phyloP scores from a whole-genome alignment of 495 filamentous ascomycete genomes.

The Friedmanniomyces simplex region DNA sequence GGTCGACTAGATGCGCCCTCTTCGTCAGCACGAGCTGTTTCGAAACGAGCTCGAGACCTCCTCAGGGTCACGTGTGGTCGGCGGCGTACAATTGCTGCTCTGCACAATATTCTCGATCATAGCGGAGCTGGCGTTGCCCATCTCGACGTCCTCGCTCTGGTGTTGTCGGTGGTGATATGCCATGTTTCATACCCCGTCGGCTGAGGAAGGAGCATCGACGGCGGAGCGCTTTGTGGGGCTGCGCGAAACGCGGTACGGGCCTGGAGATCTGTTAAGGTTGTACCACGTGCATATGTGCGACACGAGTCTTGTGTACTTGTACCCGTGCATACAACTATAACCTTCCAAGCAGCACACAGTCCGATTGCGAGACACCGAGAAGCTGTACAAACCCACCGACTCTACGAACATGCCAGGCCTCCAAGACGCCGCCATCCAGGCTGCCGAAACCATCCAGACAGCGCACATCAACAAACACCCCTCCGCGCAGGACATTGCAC shows the following conservation, averaged over 20 bases:
- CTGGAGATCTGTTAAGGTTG: neutral
- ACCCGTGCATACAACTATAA: too few relatives aligned
- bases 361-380: neutral
- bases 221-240: neutral
- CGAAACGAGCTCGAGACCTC: neutral
- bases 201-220: neutral
- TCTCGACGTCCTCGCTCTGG: conserved; percentile 29
- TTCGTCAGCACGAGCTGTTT: conserved; percentile 4
- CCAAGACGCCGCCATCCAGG: conserved; percentile 40
- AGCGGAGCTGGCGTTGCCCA: conserved; percentile 73
- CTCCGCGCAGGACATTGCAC: conserved; percentile 66
- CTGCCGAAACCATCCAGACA: conserved; percentile 68
- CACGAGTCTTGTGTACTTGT: too few relatives aligned
- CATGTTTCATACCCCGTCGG: neutral
- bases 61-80: neutral
- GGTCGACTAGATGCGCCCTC: conserved; percentile 59
- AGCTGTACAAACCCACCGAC: neutral
- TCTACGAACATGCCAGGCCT: neutral
- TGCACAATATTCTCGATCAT: conserved; percentile 93
- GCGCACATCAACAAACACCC: conserved; percentile 62
- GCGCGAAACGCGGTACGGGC: neutral
- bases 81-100: conserved; percentile 76
- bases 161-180: conserved; percentile 4
- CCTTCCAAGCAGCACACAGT: too few relatives aligned
- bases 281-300: too few relatives aligned